phyloP scores from a whole-genome alignment of 371 early-diverging fungal genomes.

The Mucor mucedo region DNA sequence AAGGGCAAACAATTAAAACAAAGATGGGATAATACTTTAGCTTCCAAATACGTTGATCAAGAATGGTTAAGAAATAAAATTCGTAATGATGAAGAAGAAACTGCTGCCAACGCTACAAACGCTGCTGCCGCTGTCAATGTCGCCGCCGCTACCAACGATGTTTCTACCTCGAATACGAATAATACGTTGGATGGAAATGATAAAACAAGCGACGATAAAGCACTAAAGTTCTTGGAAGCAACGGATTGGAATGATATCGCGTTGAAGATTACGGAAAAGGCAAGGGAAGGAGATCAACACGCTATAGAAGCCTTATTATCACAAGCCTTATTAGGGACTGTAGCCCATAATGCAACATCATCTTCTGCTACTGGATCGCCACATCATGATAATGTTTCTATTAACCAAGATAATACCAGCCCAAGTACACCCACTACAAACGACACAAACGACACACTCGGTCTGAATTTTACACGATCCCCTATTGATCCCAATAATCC shows the following conservation, averaged over 20 bases:
- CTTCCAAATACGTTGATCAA: constrained; percentile 51
- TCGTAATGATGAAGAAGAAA: constrained; percentile 17
- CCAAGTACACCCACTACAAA: constrained; percentile 1
- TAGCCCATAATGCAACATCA: constrained; percentile 13
- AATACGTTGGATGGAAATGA: constrained; percentile 4
- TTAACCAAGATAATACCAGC: constrained; percentile 3
- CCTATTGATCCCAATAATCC: background rate
- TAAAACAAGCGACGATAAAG: constrained; percentile 21
- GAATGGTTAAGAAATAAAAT: constrained; percentile 47
- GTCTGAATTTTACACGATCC: background rate
- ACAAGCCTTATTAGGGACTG: constrained; percentile 39
- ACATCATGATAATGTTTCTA: background rate
- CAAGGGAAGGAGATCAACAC: constrained; percentile 45
- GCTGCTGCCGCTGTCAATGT: background rate
- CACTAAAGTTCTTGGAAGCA: constrained; percentile 33
- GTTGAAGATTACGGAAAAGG: constrained; percentile 52
- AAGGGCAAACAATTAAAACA: constrained; percentile 54
- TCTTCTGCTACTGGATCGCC: constrained; percentile 8
- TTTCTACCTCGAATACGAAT: too few relatives aligned
- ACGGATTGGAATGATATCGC: constrained; percentile 46
- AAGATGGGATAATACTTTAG: constrained; percentile 51
- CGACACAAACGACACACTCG: background rate
- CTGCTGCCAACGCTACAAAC: background rate
- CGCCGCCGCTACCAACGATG: background rate
- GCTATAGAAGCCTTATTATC: constrained; percentile 50